Percentiles rank a stretch among this genome's conserved stretches.
Evolutionary conservation across 2,329 filamentous ascomycete genomes (phyloP).

Genomic region (Microsporum canis): DNA sequence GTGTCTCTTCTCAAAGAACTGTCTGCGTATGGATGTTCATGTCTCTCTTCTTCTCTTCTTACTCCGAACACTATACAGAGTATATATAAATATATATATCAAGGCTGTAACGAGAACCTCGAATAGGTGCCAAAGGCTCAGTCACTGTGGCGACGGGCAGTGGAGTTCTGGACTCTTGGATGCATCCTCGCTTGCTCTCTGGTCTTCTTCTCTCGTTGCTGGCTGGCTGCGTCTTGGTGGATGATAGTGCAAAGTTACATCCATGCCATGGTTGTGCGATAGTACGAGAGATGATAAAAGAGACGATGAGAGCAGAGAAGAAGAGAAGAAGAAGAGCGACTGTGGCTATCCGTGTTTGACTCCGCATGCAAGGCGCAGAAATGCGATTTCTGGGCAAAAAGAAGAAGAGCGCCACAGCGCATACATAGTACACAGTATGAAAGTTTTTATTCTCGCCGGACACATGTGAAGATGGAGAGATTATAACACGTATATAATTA

Average conservation of each 20-base stretch:
- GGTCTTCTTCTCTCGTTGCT: not conserved
- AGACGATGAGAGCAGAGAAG: no score
- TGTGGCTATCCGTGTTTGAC: not conserved
- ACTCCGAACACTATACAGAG: no score
- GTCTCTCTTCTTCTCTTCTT: no score
- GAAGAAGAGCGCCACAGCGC: not conserved
- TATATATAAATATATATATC: not conserved
- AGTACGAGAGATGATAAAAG: no score
- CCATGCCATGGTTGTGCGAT: not conserved
- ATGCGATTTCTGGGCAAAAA: not conserved
- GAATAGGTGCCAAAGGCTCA: not conserved
- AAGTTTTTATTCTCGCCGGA: no score
- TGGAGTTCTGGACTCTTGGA: not conserved
- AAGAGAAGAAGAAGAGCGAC: not conserved
- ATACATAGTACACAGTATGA: not conserved
- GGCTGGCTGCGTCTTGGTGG: not conserved
- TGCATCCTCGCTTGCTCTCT: not conserved
- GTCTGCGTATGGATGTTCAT: no score
- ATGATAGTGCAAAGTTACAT: slow-evolving; percentile 1
- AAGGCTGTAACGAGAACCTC: not conserved
- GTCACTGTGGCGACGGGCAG: no score
- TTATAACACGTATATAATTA: no score
- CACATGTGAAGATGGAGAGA: no score
- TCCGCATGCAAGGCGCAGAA: not conserved
- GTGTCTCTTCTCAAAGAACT: no score